Base-by-base conservation (phyloP, 2,329 filamentous ascomycete genomes). In the Cordyceps sp. region DNA sequence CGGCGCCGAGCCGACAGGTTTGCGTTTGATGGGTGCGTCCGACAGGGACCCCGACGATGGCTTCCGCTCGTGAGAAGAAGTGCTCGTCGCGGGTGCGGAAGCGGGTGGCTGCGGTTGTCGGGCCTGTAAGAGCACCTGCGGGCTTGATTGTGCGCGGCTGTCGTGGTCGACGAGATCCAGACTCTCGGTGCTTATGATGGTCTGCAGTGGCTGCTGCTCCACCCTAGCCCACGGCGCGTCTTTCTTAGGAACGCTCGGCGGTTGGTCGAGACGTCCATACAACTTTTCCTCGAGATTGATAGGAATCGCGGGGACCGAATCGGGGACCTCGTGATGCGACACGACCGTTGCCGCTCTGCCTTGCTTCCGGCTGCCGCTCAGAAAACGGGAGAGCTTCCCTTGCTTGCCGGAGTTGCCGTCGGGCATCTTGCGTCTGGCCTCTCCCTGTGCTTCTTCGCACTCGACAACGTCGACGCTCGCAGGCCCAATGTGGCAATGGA, bases 111-210 rank as follows among this genome's bases (percentile, higher is more conserved):
- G n/a, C n/a, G n/a, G n/a, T n/a, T n/a, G n/a, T n/a, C n/a, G n/a
- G n/a, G n/a, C n/a, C n/a, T n/a, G n/a, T n/a, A n/a, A n/a, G n/a
- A n/a, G n/a, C n/a, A n/a, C n/a, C n/a, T n/a, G n/a, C n/a, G n/a
- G n/a, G n/a, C n/a, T n/a, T n/a, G n/a, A n/a, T n/a, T n/a, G n/a
- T n/a, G n/a, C n/a, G n/a, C n/a, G n/a, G n/a, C n/a, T n/a, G 12
- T n/a, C 20, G 12, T 29, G 18, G 8, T 18, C 23, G n/a, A 15
- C 8, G 14, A 28, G 29, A 21, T 19, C 59, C 14, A 58, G 45
- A 30, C 61, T 66, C 6, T 58, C 61, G 8, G 66, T 61, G 36
- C 64, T 66, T 32, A 66, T 42, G 14, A 67, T 65, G 1, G 62
- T 66, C 32, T 59, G 60, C 18, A 66, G 43, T 0, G 59, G 64